Evolutionary conservation across 768 basidiomycete genomes (phyloP), one percentile per base, ranked within the genome.

Genomic region (Chlorophyllum brunneum): DNA sequence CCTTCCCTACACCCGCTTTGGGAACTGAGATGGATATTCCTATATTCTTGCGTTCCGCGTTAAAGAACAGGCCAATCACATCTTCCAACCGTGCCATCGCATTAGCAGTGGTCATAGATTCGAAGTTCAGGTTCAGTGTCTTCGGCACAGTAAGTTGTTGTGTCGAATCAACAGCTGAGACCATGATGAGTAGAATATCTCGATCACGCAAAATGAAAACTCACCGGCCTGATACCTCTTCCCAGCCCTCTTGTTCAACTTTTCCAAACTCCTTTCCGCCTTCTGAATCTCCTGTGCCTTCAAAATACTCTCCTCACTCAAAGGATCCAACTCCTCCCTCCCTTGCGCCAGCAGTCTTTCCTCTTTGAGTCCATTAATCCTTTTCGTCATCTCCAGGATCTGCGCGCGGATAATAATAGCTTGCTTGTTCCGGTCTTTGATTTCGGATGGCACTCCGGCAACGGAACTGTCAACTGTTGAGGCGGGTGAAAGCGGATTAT

Each of bases 341-440:
- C 51, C 56, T 47, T 58, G 44, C 55, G 58, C 58, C 49, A 47
- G 58, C 46, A 58, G 55, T 42, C 55, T 59, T 11, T 56, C 61
- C 18, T 54, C 56, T 34, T 58, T 54, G 33, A 51, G 40, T 24
- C 56, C 33, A 1, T 55, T 55, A 29, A 60, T 59, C 45, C 56
- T 56, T 30, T 33, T 41, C 38, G 47, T 49, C 20, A 57, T 37
- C 37, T 59, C 54, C 8, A 45, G 54, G 5, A 43, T 54, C 29
- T 56, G 48, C 18, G 58, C 58, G 7, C 51, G 51, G 16, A 53
- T 53, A 30, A 53, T 53, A 10, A 53, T 53, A 30, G 51, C 51
- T 18, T 53, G 43, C 20, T 39, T 53, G 22, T 53, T 53, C 16
- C 51, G 34, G 18, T 46, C 51, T 33, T 46, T 53, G 11, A 53